Conservation (phyloP, 495 filamentous ascomycete genomes). For the Gamarada debralockiae region DNA sequence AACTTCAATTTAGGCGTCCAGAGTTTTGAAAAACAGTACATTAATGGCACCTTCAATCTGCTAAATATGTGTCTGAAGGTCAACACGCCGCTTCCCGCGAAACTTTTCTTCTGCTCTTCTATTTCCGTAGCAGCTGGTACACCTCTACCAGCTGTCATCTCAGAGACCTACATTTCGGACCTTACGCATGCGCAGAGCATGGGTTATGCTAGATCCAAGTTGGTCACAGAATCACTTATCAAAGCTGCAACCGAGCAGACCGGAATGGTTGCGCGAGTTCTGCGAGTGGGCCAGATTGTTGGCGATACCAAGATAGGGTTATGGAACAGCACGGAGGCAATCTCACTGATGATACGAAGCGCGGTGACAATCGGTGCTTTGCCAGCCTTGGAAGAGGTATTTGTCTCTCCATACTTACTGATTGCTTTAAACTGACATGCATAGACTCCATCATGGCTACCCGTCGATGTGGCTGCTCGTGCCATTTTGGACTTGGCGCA, state of each 20-base stretch:
- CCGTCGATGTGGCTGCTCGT: constrained; percentile 46
- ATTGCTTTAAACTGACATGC: background rate
- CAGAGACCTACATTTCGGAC: constrained; percentile 36
- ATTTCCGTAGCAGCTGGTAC: constrained; percentile 43
- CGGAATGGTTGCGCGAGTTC: constrained; percentile 34
- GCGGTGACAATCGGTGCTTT: constrained; percentile 43
- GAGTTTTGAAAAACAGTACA: constrained; percentile 41
- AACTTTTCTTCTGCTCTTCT: constrained; percentile 48
- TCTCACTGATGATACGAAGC: constrained; percentile 52
- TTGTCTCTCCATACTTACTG: background rate
- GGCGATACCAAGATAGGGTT: constrained; percentile 50
- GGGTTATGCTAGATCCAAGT: constrained; percentile 61
- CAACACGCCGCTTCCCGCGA: constrained; percentile 36
- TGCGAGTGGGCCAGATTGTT: constrained; percentile 58
- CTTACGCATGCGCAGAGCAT: constrained; percentile 44
- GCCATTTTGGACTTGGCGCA: constrained; percentile 34
- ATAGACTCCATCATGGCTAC: constrained; percentile 44
- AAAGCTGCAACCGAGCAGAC: constrained; percentile 26
- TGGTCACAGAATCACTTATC: constrained; percentile 54
- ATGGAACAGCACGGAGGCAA: constrained; percentile 62
- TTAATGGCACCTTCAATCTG: constrained; percentile 48
- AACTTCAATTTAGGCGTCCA: constrained; percentile 47
- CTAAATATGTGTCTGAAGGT: constrained; percentile 48
- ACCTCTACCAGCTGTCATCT: constrained; percentile 31
- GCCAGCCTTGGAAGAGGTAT: constrained; percentile 43